Percentiles rank a stretch among this genome's conserved stretches.
Evolutionary conservation across 1,139 yeast genomes (phyloP).

Genomic region (Kurtzmaniella quercitrusa): DNA sequence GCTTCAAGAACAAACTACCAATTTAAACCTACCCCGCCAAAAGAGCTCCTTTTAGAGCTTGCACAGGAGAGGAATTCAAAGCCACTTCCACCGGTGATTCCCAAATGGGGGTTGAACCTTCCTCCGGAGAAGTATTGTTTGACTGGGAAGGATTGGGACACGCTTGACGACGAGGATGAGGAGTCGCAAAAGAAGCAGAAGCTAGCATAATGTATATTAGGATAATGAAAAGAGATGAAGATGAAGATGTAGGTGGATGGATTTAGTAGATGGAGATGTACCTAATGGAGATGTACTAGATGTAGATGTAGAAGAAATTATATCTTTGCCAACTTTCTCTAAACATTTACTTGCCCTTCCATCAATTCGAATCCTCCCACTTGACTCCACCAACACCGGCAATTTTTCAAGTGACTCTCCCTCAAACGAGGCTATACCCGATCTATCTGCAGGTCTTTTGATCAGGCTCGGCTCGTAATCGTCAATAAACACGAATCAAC

Average conservation of each 20-base stretch:
- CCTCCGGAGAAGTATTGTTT: slow-evolving; percentile 98
- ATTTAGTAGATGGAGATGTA: background rate
- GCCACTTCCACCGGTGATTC: slow-evolving; percentile 87
- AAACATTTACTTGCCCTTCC: too few species aligned
- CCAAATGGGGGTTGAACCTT: slow-evolving; percentile 85
- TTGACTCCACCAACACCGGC: too few species aligned
- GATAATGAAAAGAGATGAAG: background rate
- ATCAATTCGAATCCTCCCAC: too few species aligned
- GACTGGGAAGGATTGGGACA: slow-evolving; percentile 75
- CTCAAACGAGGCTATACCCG: background rate
- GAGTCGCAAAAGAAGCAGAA: slow-evolving; percentile 4
- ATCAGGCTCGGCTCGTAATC: slow-evolving; percentile 1
- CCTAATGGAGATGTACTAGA: too few species aligned
- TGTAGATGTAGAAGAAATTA: too few species aligned
- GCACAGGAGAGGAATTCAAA: slow-evolving; percentile 90
- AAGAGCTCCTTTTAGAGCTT: slow-evolving; percentile 81
- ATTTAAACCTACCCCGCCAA: slow-evolving; percentile 93
- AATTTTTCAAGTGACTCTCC: too few species aligned
- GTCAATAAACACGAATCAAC: background rate
- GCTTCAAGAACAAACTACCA: slow-evolving; percentile 92
- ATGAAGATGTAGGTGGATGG: background rate
- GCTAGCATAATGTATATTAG: background rate
- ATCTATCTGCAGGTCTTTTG: background rate
- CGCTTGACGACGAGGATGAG: slow-evolving; percentile 30
- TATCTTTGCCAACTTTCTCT: too few species aligned